Percentiles rank a stretch among this genome's conserved stretches.
These are phyloP conservation scores for Alternaria conjuncta DNA, from an alignment of 2,329 filamentous ascomycete species.

Conservation along the genomic window DNA sequence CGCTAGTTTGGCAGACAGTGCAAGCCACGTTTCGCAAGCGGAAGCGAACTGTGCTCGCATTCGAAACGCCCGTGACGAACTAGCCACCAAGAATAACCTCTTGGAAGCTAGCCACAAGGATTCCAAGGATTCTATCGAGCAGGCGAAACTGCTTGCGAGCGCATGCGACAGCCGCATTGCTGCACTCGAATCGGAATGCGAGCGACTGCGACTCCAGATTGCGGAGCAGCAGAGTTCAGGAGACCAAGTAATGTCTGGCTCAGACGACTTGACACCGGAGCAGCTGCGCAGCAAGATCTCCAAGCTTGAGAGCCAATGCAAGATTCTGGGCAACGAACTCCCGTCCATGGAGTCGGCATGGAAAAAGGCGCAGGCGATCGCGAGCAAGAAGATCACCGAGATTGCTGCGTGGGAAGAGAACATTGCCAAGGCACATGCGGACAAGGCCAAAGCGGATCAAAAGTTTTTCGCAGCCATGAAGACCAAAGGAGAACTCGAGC, in stretches of 20 bases:
- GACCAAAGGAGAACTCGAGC: conserved; percentile 82
- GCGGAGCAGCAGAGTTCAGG: conserved; percentile 51
- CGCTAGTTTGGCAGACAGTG: conserved; percentile 74
- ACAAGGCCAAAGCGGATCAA: conserved; percentile 96
- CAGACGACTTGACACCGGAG: conserved; percentile 69
- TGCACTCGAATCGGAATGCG: conserved; percentile 81
- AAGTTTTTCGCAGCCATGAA: conserved; percentile 98
- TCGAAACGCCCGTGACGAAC: conserved; percentile 81
- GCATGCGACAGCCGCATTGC: conserved; percentile 82
- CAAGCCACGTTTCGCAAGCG: conserved; percentile 78
- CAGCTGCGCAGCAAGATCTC: conserved; percentile 76
- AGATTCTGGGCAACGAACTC: conserved; percentile 84
- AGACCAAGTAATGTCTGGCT: conserved; percentile 42
- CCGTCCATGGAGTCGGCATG: conserved; percentile 89
- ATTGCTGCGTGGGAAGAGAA: conserved; percentile 78
- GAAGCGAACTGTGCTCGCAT: conserved; percentile 89
- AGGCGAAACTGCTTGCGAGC: conserved; percentile 79
- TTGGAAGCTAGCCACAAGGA: conserved; percentile 81
- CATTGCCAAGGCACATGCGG: conserved; percentile 73
- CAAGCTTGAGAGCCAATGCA: conserved; percentile 79
- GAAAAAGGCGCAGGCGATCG: conserved; percentile 84
- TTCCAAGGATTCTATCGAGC: conserved; percentile 70
- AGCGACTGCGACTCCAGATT: conserved; percentile 67
- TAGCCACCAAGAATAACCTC: conserved; percentile 80
- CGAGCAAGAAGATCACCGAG: conserved; percentile 85